Evolutionary conservation across 2,329 filamentous ascomycete genomes (phyloP).

Genomic region (Albifimbria verrucaria): DNA sequence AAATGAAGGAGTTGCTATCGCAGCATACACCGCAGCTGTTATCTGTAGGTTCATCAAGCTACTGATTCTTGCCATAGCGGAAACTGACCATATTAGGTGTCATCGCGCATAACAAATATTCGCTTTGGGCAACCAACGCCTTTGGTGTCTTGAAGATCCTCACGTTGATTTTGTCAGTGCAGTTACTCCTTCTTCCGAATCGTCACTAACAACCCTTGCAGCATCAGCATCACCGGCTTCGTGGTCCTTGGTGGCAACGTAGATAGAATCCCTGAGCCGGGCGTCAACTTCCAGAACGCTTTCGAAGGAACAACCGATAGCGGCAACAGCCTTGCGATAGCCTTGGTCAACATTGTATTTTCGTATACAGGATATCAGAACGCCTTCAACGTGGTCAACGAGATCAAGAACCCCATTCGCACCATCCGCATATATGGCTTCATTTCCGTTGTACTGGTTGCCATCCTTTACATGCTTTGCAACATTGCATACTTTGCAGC

Average conservation of each 20-base stretch:
- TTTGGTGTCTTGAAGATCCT: constrained; percentile 58
- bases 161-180: constrained; percentile 51
- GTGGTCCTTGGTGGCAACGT: constrained; percentile 50
- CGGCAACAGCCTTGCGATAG: constrained; percentile 37
- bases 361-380: constrained; percentile 57
- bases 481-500: constrained; percentile 61
- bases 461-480: constrained; percentile 53
- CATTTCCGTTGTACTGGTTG: constrained; percentile 47
- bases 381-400: constrained; percentile 60
- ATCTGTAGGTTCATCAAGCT: constrained; percentile 45
- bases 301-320: constrained; percentile 31
- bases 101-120: constrained; percentile 54
- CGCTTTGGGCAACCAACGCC: constrained; percentile 51
- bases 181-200: background rate
- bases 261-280: constrained; percentile 25
- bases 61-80: background rate
- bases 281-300: constrained; percentile 31
- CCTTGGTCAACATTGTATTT: constrained; percentile 57
- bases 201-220: background rate
- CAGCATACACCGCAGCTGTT: constrained; percentile 57
- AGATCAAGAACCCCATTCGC: constrained; percentile 58
- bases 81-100: constrained; percentile 23
- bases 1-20: constrained; percentile 65
- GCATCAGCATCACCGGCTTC: constrained; percentile 55
- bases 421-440: constrained; percentile 49